phyloP scores from a whole-genome alignment of 352 stramenopile genomes.

The Globisporangium middletonii region DNA sequence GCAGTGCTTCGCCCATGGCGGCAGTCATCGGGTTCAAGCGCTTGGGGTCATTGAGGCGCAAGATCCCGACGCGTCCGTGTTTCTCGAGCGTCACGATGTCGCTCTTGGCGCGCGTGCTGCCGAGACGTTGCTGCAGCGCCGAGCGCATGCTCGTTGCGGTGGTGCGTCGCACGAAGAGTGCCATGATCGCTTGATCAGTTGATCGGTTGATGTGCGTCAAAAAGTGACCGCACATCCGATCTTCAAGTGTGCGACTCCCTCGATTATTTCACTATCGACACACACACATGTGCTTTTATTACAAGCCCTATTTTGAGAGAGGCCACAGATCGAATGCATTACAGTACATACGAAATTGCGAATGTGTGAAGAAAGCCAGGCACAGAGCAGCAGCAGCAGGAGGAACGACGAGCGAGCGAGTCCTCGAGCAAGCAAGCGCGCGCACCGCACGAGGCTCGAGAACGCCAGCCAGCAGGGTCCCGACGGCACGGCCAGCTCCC shows the following conservation, averaged over 20 bases:
- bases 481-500: too few relatives aligned
- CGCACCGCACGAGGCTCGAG: neutral
- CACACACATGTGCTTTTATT: neutral
- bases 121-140: slow-evolving; percentile 2
- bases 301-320: too few relatives aligned
- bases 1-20: slow-evolving; percentile 65
- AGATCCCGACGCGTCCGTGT: slow-evolving; percentile 33
- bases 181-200: neutral
- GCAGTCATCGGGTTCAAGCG: slow-evolving; percentile 87
- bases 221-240: too few relatives aligned
- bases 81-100: slow-evolving; percentile 47
- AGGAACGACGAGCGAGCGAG: neutral
- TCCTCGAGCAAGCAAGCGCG: neutral
- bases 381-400: neutral
- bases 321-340: too few relatives aligned
- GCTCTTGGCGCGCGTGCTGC: slow-evolving; percentile 21
- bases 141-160: neutral
- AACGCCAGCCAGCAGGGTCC: neutral
- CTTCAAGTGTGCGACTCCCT: too few relatives aligned
- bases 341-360: too few relatives aligned
- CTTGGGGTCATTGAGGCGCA: slow-evolving; percentile 70
- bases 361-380: neutral
- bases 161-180: neutral
- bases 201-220: too few relatives aligned
- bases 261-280: too few relatives aligned